phyloP scores from a whole-genome alignment of 2,329 filamentous ascomycete genomes.

The Cercospora sp. region DNA sequence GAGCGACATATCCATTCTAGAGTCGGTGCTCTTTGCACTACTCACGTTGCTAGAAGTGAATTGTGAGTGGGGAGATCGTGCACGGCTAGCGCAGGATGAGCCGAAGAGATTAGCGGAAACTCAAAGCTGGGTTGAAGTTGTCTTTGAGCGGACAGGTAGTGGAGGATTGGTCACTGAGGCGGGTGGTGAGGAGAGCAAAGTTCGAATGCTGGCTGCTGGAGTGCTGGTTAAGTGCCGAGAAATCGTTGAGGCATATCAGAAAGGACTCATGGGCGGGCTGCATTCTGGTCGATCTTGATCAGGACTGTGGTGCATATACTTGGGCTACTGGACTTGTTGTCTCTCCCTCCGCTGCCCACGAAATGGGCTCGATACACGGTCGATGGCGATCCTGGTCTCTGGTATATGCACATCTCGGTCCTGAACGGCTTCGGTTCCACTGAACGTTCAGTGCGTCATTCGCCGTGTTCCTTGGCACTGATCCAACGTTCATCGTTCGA shows the following conservation, averaged over 20 bases:
- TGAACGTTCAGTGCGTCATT: not conserved
- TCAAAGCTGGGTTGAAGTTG: constrained; percentile 75
- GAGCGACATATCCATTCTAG: constrained; percentile 60
- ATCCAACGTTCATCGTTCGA: not conserved
- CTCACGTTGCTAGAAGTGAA: constrained; percentile 82
- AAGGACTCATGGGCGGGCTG: constrained; percentile 58
- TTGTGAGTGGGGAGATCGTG: constrained; percentile 55
- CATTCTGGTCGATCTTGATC: not conserved
- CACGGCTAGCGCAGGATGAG: constrained; percentile 70
- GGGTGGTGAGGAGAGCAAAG: constrained; percentile 77
- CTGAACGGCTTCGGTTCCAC: not conserved
- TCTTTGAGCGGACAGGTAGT: constrained; percentile 61
- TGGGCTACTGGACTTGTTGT: not conserved
- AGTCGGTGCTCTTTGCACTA: constrained; percentile 75
- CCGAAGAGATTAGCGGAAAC: constrained; percentile 80
- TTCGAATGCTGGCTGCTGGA: constrained; percentile 75
- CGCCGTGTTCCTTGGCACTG: not conserved
- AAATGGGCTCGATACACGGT: not conserved
- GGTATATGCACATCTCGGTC: not conserved
- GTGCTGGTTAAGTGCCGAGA: constrained; percentile 77
- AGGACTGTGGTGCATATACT: not conserved
- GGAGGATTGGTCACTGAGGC: constrained; percentile 45
- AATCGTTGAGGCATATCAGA: constrained; percentile 78
- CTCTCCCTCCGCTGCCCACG: not conserved
- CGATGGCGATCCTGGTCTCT: not conserved